Evolutionary conservation across 352 stramenopile species (phyloP).

Genomic region (Phytophthora colocasiae): DNA sequence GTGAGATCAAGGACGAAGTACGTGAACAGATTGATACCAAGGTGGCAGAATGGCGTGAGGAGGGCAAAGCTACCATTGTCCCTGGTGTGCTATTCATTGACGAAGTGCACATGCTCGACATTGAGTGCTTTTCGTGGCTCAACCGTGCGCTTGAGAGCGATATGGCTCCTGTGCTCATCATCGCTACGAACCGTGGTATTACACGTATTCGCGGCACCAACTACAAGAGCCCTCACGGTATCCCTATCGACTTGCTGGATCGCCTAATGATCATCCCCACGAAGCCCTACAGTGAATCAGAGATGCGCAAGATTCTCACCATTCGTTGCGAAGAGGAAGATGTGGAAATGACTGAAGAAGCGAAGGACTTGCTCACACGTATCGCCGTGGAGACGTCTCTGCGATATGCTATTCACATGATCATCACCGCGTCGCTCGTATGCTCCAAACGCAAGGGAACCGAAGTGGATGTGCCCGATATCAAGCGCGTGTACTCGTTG

Average conservation of each 20-base stretch:
- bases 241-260: slow-evolving; percentile 99
- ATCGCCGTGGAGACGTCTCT: slow-evolving; percentile 98
- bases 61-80: slow-evolving; percentile 98
- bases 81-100: slow-evolving; percentile 99
- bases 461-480: slow-evolving; percentile 90
- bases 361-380: slow-evolving; percentile 97
- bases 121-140: slow-evolving; percentile 99
- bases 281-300: slow-evolving; percentile 94
- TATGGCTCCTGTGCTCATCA: slow-evolving; percentile 98
- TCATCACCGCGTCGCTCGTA: slow-evolving; percentile 97
- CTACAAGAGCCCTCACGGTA: slow-evolving; percentile 98
- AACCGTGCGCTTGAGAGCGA: slow-evolving; percentile 98
- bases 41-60: slow-evolving; percentile 95
- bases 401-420: slow-evolving; percentile 99
- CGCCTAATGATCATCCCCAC: slow-evolving; percentile 99
- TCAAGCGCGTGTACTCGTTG: slow-evolving; percentile 96
- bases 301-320: slow-evolving; percentile 97
- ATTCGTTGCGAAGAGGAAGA: slow-evolving; percentile 99
- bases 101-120: slow-evolving; percentile 99
- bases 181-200: slow-evolving; percentile 99
- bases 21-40: slow-evolving; percentile 99
- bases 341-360: slow-evolving; percentile 98
- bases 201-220: slow-evolving; percentile 98
- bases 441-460: slow-evolving; percentile 94
- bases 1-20: slow-evolving; percentile 99